A percentile compares a stretch with the other conserved stretches of the same genome.
These are phyloP conservation scores for Amaranthus cruentus DNA, from an alignment of 148 eudicot species.

Conservation along the genomic window DNA sequence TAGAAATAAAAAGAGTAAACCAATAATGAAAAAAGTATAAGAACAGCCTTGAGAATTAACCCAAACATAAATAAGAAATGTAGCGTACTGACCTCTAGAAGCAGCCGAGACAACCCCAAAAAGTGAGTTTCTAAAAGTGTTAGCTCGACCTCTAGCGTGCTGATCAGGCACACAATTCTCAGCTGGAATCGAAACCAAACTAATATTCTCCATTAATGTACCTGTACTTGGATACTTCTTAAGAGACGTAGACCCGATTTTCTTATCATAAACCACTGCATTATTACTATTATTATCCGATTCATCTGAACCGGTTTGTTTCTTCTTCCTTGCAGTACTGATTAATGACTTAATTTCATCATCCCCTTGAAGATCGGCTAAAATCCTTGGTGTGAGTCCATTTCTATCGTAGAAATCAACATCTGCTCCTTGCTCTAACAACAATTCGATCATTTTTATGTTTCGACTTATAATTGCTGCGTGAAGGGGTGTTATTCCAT, in stretches of 20 bases:
- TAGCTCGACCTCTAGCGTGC: constrained; percentile 31
- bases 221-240: constrained; percentile 40
- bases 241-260: constrained; percentile 23
- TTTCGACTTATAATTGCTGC: constrained; percentile 53
- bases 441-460: constrained; percentile 45
- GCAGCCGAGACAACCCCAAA: constrained; percentile 61
- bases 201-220: constrained; percentile 30
- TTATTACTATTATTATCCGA: background rate
- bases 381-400: constrained; percentile 52
- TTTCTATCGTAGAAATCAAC: constrained; percentile 47
- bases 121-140: constrained; percentile 51
- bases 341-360: constrained; percentile 56
- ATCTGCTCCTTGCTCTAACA: constrained; percentile 55
- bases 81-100: constrained; percentile 33
- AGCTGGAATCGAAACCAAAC: constrained; percentile 8
- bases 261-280: constrained; percentile 16
- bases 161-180: constrained; percentile 24
- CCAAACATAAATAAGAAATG: background rate
- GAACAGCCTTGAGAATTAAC: background rate
- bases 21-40: too few species aligned
- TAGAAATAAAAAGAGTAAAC: too few species aligned
- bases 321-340: constrained; percentile 12
- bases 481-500: constrained; percentile 63
- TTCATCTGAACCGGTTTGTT: constrained; percentile 5
- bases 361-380: constrained; percentile 56